phyloP scores from a whole-genome alignment of 2,329 filamentous ascomycete genomes.

The Hysterium pulicare region DNA sequence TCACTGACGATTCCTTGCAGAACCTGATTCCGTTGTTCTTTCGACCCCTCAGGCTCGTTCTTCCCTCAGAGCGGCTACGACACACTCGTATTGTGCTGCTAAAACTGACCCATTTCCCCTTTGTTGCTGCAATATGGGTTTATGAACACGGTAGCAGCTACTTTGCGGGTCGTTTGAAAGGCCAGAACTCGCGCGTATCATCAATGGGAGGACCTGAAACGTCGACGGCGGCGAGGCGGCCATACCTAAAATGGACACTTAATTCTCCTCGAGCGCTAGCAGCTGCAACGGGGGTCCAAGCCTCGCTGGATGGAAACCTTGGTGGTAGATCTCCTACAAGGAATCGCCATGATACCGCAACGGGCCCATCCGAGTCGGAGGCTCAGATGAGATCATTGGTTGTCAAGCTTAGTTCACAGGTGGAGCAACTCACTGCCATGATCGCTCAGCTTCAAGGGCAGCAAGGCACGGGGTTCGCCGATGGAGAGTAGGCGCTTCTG shows the following conservation, averaged over 20 bases:
- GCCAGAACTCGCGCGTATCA: conserved; percentile 10
- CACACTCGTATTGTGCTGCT: conserved; percentile 56
- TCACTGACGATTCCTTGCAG: conserved; percentile 40
- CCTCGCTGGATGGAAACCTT: conserved; percentile 16
- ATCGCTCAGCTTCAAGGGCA: conserved; percentile 37
- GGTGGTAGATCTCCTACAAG: conserved; percentile 15
- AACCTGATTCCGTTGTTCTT: conserved; percentile 73
- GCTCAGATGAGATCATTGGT: conserved; percentile 35
- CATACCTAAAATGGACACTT: conserved; percentile 24
- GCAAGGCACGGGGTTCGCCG: conserved; percentile 27
- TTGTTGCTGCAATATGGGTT: conserved; percentile 65
- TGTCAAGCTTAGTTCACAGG: conserved; percentile 36
- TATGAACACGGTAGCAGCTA: conserved; percentile 54
- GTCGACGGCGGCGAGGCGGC: conserved; percentile 20
- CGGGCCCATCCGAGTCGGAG: conserved; percentile 24
- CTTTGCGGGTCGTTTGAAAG: conserved; percentile 15
- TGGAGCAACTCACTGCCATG: conserved; percentile 39
- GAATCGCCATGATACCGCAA: conserved; percentile 20
- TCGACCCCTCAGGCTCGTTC: conserved; percentile 66
- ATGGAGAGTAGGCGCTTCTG: conserved; percentile 37
- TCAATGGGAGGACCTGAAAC: conserved; percentile 35
- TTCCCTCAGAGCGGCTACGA: conserved; percentile 64
- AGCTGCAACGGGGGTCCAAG: conserved; percentile 21
- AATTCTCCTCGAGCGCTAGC: conserved; percentile 30
- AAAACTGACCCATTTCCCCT: conserved; percentile 61